Evolutionary conservation across 192 early-diverging fungal species (phyloP), one percentile per base, ranked within the genome.

Genomic region (Chytriomyces sp.): DNA sequence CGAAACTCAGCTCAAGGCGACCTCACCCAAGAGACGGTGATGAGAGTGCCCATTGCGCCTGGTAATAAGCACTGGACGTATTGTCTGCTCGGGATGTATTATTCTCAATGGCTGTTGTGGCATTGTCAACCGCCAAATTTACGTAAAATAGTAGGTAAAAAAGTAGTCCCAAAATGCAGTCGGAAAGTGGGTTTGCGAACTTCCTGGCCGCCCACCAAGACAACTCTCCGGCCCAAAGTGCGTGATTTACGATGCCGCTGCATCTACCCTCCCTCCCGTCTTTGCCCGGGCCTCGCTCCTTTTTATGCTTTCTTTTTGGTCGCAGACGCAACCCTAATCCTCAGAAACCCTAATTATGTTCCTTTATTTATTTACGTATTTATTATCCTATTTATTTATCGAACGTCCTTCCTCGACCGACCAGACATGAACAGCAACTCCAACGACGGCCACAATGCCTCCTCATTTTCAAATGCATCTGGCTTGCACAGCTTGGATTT

Each of bases 21-120:
- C 10, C 26, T 11, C 44, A 75, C 78, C 78, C 78, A 79, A 53
- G 64, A 72, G 43, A 74, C 47, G 20, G 78, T 73, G n/a, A 67
- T 57, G 28, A 77, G 67, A 11, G 20, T 60, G 2, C 49, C 23
- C 43, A 69, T 77, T 46, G 73, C 62, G 23, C 64, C 46, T 11
- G 62, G 62, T 13, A 66, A 45, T 57, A 35, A 20, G 53, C 11
- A 20, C 20, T 57, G 53, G 53, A 20, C 53, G 53, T 18, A 18
- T 20, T 18, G 20, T 11, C 53, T 57, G 11, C 53, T 18, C 53
- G 53, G 11, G 13, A 57, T 35, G 53, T 57, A 11, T 57, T 20
- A 57, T 20, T 18, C 11, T 57, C 53, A 57, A 20, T 18, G 20
- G 11, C 53, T 57, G 53, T 20, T 11, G 20, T 20, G 53, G 20